phyloP scores from a whole-genome alignment of 2,329 filamentous ascomycete species.

The Westerdykella sp. region DNA sequence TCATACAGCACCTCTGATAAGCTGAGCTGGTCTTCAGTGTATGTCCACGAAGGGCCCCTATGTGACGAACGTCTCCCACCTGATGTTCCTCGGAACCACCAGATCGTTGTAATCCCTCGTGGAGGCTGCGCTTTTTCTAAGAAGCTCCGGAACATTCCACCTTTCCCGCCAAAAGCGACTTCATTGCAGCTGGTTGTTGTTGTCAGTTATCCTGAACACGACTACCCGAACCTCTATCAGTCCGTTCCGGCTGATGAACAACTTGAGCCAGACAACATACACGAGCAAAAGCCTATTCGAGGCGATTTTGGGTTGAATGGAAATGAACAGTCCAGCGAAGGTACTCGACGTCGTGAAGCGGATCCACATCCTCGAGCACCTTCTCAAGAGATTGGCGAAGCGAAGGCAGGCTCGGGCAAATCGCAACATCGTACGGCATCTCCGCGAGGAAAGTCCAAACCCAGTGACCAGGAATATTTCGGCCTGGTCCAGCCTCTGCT shows the following conservation, averaged over 20 bases:
- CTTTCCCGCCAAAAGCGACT: conserved; percentile 55
- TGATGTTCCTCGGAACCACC: conserved; percentile 51
- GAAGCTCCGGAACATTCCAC: conserved; percentile 81
- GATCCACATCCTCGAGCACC: neutral
- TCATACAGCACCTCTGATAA: conserved; percentile 28
- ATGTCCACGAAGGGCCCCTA: conserved; percentile 58
- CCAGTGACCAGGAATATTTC: conserved; percentile 1
- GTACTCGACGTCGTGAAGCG: neutral
- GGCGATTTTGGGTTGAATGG: neutral
- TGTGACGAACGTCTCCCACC: conserved; percentile 55
- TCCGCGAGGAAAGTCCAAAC: neutral
- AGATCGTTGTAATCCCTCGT: conserved; percentile 74
- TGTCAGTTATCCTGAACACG: conserved; percentile 56
- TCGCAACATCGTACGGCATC: no score
- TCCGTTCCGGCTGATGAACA: no score
- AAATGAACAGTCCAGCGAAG: neutral
- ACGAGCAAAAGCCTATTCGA: no score
- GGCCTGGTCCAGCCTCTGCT: conserved; percentile 61
- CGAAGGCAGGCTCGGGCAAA: neutral
- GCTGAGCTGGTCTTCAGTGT: conserved; percentile 65
- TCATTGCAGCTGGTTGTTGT: conserved; percentile 77
- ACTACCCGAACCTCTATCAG: conserved; percentile 10
- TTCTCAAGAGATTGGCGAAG: neutral
- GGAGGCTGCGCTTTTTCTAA: conserved; percentile 78
- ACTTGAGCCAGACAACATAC: no score